A percentile compares a stretch with the other conserved stretches of the same genome.
Evolutionary conservation across 176 grass and related monocot genomes (phyloP).

Genomic region (Carex littledalei): DNA sequence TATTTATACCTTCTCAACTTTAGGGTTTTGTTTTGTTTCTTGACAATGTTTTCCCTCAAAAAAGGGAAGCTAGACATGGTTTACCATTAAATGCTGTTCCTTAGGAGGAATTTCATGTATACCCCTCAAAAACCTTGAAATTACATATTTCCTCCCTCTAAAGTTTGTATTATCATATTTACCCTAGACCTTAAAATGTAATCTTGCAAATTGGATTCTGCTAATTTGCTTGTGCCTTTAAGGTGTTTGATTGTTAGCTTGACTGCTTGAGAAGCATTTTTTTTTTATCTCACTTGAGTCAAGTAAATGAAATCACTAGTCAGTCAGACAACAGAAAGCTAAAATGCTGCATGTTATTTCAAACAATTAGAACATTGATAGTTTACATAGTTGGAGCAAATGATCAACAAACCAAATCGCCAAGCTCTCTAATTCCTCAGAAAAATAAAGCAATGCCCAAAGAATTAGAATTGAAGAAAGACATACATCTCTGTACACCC

Average conservation of each 20-base stretch:
- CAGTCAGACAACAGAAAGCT: neutral
- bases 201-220: neutral
- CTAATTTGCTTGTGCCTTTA: neutral
- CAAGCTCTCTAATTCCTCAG: neutral
- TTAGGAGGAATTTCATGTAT: no score
- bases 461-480: neutral
- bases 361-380: neutral
- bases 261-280: neutral
- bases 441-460: neutral
- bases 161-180: no score
- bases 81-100: slow-evolving; percentile 6
- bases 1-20: slow-evolving; percentile 5
- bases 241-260: neutral
- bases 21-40: slow-evolving; percentile 11
- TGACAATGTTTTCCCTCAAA: neutral
- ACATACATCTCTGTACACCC: neutral
- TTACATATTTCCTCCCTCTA: no score
- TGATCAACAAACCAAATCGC: slow-evolving; percentile 2
- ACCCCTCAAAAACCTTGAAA: no score
- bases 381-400: neutral
- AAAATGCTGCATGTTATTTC: neutral
- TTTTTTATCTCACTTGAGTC: neutral
- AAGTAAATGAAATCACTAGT: neutral
- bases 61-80: neutral
- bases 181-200: no score